Conservation (phyloP, 2,329 filamentous ascomycete genomes). For the Akanthomyces lecanii region DNA sequence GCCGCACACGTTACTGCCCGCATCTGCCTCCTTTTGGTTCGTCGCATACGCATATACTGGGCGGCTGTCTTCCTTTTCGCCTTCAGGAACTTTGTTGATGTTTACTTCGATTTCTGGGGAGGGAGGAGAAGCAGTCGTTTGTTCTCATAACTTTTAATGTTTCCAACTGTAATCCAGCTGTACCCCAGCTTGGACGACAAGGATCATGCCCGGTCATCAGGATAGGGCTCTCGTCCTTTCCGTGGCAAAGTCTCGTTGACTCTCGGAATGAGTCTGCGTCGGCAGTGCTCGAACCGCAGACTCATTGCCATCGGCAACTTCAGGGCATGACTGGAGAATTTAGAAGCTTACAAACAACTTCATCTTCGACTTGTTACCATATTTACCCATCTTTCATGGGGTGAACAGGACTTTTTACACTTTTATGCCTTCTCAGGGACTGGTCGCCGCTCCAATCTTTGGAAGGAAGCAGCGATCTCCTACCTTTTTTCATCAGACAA, state of each 20-base stretch:
- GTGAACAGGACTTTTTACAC: conserved; percentile 6
- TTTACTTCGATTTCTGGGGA: neutral
- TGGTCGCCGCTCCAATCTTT: neutral
- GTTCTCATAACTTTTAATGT: conserved; percentile 8
- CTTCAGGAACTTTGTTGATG: conserved; percentile 1
- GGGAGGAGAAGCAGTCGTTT: neutral
- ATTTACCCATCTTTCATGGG: conserved; percentile 12
- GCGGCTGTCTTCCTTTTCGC: neutral
- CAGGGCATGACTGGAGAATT: neutral
- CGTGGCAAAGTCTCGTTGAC: no score
- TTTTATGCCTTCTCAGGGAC: conserved; percentile 3
- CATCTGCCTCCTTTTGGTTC: conserved; percentile 12
- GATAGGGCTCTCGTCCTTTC: neutral
- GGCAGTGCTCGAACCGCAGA: neutral
- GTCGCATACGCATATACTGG: conserved; percentile 17
- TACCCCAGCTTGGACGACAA: neutral
- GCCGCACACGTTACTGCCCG: neutral
- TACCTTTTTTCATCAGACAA: neutral
- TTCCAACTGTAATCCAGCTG: neutral
- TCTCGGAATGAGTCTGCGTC: neutral
- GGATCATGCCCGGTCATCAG: neutral
- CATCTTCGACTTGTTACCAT: conserved; percentile 11
- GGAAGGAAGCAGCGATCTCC: neutral
- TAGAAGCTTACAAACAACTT: neutral
- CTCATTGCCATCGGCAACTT: no score